A percentile compares a stretch with the other conserved stretches of the same genome.
phyloP scores from a whole-genome alignment of 2,329 filamentous ascomycete species.

The Verticillium tricorpus region DNA sequence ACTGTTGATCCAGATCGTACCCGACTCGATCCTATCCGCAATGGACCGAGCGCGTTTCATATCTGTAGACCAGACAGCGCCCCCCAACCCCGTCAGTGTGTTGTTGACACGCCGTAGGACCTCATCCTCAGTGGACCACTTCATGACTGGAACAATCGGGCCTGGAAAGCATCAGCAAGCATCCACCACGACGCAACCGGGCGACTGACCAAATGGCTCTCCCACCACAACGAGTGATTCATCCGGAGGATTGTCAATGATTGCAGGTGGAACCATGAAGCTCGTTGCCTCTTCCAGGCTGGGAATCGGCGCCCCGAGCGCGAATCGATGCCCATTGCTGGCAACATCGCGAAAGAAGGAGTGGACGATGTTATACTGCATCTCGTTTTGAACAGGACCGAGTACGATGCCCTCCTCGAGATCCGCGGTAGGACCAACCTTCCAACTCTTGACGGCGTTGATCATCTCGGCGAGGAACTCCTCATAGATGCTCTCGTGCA shows the following conservation, averaged over 20 bases:
- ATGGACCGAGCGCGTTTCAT: conserved; percentile 24
- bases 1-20: conserved; percentile 57
- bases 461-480: conserved; percentile 43
- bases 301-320: conserved; percentile 3
- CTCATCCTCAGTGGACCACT: conserved; percentile 57
- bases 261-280: conserved; percentile 54
- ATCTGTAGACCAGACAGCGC: conserved; percentile 54
- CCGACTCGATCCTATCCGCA: conserved; percentile 50
- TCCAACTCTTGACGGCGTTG: conserved; percentile 39
- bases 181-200: not conserved
- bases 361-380: conserved; percentile 40
- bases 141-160: conserved; percentile 59
- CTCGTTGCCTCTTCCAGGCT: conserved; percentile 28
- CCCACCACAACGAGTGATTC: conserved; percentile 50
- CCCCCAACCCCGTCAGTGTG: conserved; percentile 46
- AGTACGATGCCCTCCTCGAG: conserved; percentile 33
- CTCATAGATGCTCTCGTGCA: conserved; percentile 56
- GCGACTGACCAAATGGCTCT: conserved; percentile 32
- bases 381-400: conserved; percentile 55
- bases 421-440: conserved; percentile 16
- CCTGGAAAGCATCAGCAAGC: conserved; percentile 12
- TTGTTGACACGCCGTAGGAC: conserved; percentile 52
- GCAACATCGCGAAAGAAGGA: conserved; percentile 30
- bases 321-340: conserved; percentile 16
- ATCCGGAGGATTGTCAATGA: conserved; percentile 57